Conservation (phyloP, 305 asterid species). For the Fraxinus latifolia region DNA sequence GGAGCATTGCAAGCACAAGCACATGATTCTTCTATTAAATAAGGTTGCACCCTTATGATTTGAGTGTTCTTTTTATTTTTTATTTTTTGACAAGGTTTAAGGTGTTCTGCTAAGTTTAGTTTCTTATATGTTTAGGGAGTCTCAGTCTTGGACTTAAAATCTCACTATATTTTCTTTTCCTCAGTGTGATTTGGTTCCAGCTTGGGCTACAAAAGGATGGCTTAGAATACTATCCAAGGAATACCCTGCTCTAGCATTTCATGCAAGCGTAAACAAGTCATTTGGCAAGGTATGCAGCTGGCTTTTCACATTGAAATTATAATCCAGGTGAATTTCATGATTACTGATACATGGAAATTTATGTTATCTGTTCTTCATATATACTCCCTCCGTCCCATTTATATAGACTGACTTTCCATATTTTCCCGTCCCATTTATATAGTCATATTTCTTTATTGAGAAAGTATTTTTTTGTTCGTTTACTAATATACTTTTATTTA, state of each 20-base stretch:
- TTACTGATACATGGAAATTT: not conserved
- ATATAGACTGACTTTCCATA: not conserved
- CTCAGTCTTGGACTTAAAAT: not conserved
- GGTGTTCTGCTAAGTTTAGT: not conserved
- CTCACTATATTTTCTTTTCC: not conserved
- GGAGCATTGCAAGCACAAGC: slow-evolving; percentile 88
- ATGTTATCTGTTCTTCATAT: not conserved
- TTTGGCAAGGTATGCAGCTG: slow-evolving; percentile 78
- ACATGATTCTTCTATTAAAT: slow-evolving; percentile 78
- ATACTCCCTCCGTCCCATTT: no score
- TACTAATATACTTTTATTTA: not conserved
- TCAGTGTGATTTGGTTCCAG: slow-evolving; percentile 95
- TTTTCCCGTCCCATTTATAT: no score
- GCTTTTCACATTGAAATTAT: not conserved
- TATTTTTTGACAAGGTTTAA: not conserved
- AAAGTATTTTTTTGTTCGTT: not conserved
- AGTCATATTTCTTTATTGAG: not conserved
- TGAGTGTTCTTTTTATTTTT: not conserved
- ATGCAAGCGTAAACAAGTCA: slow-evolving; percentile 90
- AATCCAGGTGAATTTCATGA: not conserved
- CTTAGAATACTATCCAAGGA: slow-evolving; percentile 80
- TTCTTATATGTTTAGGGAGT: slow-evolving; percentile 1
- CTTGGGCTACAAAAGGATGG: slow-evolving; percentile 97
- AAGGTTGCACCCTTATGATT: slow-evolving; percentile 46
- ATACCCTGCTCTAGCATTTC: slow-evolving; percentile 90